Percentiles rank a stretch among this genome's conserved stretches.
These are phyloP conservation scores for Gossypium ekmanianum DNA, from an alignment of 345 rosid genomes.

Conservation along the genomic window DNA sequence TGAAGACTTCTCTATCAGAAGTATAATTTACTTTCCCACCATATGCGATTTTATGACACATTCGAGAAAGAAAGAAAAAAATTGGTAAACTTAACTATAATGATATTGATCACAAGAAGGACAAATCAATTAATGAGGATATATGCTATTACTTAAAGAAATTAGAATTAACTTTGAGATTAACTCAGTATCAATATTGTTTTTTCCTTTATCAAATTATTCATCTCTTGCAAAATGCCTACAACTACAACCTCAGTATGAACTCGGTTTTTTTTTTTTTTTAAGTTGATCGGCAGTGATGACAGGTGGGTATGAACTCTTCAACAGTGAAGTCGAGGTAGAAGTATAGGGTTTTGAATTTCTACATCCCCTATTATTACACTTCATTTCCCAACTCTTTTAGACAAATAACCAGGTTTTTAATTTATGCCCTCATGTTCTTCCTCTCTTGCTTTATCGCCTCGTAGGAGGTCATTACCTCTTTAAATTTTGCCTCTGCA, in stretches of 20 bases:
- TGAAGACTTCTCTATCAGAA: not conserved
- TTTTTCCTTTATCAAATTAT: not conserved
- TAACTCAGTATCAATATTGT: not conserved
- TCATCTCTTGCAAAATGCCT: not conserved
- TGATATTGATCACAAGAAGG: not conserved
- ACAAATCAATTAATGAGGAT: not conserved
- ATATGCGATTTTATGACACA: not conserved
- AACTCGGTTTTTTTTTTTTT: not conserved
- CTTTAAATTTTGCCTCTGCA: slow-evolving; percentile 93
- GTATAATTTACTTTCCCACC: not conserved
- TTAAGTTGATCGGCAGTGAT: not conserved
- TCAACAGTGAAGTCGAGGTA: not conserved
- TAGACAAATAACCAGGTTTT: not conserved
- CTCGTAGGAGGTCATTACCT: slow-evolving; percentile 82
- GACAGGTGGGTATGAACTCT: not conserved
- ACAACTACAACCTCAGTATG: slow-evolving; percentile 3
- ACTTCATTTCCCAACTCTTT: not conserved
- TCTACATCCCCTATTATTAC: not conserved
- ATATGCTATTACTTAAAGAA: not conserved
- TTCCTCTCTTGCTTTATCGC: slow-evolving; percentile 76
- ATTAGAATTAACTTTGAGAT: not conserved
- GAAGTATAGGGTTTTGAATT: not conserved
- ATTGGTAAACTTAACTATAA: not conserved
- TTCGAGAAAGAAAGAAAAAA: not conserved
- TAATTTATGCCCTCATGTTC: slow-evolving; percentile 31